Base-by-base conservation (phyloP, 495 filamentous ascomycete species). In the Neurospora sublineolata region DNA sequence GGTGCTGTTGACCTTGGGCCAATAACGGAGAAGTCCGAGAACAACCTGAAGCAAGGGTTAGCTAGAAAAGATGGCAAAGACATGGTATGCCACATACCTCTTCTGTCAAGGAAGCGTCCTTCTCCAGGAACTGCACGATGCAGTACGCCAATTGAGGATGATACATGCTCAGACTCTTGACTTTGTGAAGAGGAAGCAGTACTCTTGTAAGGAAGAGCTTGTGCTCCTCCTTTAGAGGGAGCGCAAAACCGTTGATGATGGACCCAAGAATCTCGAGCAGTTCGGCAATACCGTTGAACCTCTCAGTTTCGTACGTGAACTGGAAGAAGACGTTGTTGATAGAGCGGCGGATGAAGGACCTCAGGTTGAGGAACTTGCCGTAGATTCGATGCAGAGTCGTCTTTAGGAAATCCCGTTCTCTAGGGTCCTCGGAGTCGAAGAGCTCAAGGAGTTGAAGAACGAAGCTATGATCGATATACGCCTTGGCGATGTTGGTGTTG, bases 261-360 rank as follows among this genome's bases (percentile, higher is more conserved):
- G 95, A 98, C 44, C 95, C 95, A 36, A 99, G 83, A 75, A 99
- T 99, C 77, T 99, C 95, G 60, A 99, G 84, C 60, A 99, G 85
- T 80, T 99, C 95, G 5, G 95, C 95, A 73, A 99, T 97, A 18
- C 95, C 95, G 78, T 99, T 99, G 84, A 98, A 98, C 68, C 95
- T 88, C 81, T 99, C 95, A 0, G 95, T 99, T 83, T 99, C 95
- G 78, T 99, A 99, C 72, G 91, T 92, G 81, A 99, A 99, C 79
- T 99, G 95, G 87, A 99, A 99, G 86, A 99, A 99, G 76, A 99
- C 95, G 78, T 99, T 98, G 86, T 99, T 98, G 84, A 99, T 99
- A 44, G 96, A 98, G 75, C 95, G 90, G 77, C 95, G 88, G 76
- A 99, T 99, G 82, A 94, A 99, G 12, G 96, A 98, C 40, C 95